A percentile compares a stretch with the other conserved stretches of the same genome.
These are phyloP conservation scores for Neobulgaria alba DNA, from an alignment of 2,329 filamentous ascomycete species.

Conservation along the genomic window DNA sequence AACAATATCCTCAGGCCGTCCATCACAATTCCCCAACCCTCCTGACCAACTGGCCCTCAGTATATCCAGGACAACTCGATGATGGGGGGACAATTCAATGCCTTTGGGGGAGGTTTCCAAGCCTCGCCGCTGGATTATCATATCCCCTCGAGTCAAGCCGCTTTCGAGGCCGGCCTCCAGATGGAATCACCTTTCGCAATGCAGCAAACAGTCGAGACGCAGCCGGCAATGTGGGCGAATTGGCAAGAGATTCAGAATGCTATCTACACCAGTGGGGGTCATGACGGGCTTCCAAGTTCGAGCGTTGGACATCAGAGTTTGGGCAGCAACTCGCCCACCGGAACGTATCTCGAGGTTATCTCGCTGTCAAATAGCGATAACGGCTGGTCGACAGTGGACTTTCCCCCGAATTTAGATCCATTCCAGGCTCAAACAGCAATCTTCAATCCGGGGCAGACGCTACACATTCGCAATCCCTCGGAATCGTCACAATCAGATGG, in stretches of 20 bases:
- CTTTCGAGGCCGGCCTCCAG: constrained; percentile 49
- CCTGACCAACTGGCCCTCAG: constrained; percentile 48
- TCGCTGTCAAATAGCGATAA: constrained; percentile 82
- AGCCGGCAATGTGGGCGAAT: constrained; percentile 57
- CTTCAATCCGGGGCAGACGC: constrained; percentile 84
- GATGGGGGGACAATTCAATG: constrained; percentile 27
- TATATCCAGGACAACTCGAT: constrained; percentile 28
- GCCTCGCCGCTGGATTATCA: constrained; percentile 27
- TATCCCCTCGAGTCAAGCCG: constrained; percentile 49
- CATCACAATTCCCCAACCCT: constrained; percentile 40
- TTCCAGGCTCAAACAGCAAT: constrained; percentile 61
- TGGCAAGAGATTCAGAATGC: constrained; percentile 75
- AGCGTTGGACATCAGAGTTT: constrained; percentile 39
- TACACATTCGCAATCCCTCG: constrained; percentile 80
- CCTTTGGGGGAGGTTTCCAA: constrained; percentile 25
- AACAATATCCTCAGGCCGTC: constrained; percentile 31
- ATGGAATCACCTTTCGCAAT: constrained; percentile 58
- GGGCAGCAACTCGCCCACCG: constrained; percentile 61
- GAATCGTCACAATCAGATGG: constrained; percentile 74
- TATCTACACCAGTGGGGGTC: constrained; percentile 42
- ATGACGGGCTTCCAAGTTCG: constrained; percentile 34
- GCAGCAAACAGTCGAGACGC: constrained; percentile 48
- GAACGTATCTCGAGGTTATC: constrained; percentile 76
- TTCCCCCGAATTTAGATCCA: constrained; percentile 48
- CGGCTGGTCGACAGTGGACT: constrained; percentile 75